Conservation (phyloP, 192 early-diverging fungal species). For the Piromyces sp. region DNA sequence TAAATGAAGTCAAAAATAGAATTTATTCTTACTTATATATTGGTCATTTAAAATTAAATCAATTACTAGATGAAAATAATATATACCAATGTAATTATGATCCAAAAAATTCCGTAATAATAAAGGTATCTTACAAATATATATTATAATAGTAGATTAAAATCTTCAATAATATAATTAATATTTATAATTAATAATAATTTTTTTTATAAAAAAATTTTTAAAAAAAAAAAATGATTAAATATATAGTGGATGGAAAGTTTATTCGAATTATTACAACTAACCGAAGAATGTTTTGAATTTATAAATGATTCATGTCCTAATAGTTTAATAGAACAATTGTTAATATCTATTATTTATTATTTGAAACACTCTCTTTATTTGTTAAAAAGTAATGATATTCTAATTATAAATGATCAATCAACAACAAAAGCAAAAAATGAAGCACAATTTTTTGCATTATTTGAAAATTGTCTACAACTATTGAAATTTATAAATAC, state of each 20-base stretch:
- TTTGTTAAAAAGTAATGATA: background rate
- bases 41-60: background rate
- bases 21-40: background rate
- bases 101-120: background rate
- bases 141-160: no score
- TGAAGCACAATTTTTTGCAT: background rate
- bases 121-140: background rate
- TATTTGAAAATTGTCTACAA: background rate
- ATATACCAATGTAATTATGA: background rate
- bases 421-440: background rate
- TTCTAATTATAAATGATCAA: background rate
- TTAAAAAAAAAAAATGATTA: background rate
- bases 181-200: no score
- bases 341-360: background rate
- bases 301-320: background rate
- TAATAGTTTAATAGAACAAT: background rate
- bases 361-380: background rate
- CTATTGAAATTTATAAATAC: background rate
- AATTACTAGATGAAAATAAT: background rate
- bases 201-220: background rate
- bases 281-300: background rate
- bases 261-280: background rate
- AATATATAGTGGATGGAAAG: background rate
- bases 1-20: background rate
- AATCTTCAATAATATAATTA: no score